These are phyloP conservation scores for Scedosporium aurantiacum DNA, from an alignment of 2,329 filamentous ascomycete species.

Conservation along the genomic window DNA sequence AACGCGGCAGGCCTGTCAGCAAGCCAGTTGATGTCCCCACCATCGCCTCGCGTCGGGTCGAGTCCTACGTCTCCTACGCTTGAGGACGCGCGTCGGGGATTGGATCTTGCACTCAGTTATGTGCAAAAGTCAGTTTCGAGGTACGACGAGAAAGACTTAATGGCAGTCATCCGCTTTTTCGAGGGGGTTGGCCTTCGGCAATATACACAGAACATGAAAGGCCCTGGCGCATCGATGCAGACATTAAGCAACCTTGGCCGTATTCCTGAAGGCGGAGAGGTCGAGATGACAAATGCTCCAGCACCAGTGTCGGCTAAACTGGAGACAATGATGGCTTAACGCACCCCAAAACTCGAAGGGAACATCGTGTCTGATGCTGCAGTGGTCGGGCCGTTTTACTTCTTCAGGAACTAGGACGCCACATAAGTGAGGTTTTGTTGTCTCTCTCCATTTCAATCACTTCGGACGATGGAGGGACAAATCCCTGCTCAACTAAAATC, in stretches of 20 bases:
- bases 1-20: constrained; percentile 11
- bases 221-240: neutral
- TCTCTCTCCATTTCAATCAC: no score
- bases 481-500: no score
- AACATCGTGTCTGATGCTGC: no score
- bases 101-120: constrained; percentile 10
- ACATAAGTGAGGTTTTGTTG: no score
- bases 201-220: neutral
- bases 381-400: no score
- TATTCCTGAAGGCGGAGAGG: constrained; percentile 7
- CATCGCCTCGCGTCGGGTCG: neutral
- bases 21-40: neutral
- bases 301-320: neutral
- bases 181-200: constrained; percentile 8
- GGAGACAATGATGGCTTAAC: constrained; percentile 5
- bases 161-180: constrained; percentile 11
- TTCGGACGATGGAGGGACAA: no score
- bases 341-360: neutral
- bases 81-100: constrained; percentile 9
- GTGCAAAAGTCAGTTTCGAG: constrained; percentile 7
- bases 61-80: constrained; percentile 4
- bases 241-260: constrained; percentile 2
- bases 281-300: constrained; percentile 6
- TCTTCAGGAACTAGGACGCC: no score
- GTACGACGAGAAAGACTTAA: constrained; percentile 9